A percentile compares a stretch with the other conserved stretches of the same genome.
These are phyloP conservation scores for Protomyces lactucae-debilis DNA, from an alignment of 1,139 yeast genomes.

Conservation along the genomic window DNA sequence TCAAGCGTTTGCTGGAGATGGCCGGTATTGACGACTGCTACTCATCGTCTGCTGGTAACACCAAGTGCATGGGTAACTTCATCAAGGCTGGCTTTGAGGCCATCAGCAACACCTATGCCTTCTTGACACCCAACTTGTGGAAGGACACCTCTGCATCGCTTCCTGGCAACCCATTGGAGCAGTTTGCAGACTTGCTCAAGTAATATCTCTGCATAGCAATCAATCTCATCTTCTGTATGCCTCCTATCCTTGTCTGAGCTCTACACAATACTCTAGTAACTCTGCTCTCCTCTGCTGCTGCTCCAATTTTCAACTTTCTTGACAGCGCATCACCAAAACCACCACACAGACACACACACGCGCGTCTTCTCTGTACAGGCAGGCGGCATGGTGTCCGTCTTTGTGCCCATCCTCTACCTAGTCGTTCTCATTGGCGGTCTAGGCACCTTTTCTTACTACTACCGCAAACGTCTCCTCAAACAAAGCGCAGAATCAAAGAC, in stretches of 20 bases:
- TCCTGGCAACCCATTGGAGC: constrained; percentile 29
- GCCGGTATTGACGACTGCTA: constrained; percentile 99
- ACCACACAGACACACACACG: too few species aligned
- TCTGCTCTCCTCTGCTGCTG: not conserved
- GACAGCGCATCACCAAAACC: too few species aligned
- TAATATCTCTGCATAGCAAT: not conserved
- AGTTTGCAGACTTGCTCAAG: constrained; percentile 30
- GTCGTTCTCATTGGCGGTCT: constrained; percentile 67
- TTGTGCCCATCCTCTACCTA: constrained; percentile 78
- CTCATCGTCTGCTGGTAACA: constrained; percentile 98
- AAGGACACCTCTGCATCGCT: constrained; percentile 53
- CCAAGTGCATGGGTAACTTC: constrained; percentile 99
- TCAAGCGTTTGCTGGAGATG: constrained; percentile 95
- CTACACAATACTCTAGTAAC: too few species aligned
- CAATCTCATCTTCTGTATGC: not conserved
- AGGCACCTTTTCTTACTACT: constrained; percentile 64
- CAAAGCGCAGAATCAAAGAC: constrained; percentile 36
- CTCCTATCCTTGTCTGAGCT: not conserved
- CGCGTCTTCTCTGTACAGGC: not conserved
- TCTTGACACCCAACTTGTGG: constrained; percentile 99
- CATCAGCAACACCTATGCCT: constrained; percentile 93
- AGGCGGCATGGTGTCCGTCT: constrained; percentile 39
- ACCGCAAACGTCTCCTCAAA: constrained; percentile 36
- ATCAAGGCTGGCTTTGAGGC: constrained; percentile 99
- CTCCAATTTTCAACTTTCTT: too few species aligned